Conservation (phyloP, 2,329 filamentous ascomycete species). For the Aureobasidium namibiae region DNA sequence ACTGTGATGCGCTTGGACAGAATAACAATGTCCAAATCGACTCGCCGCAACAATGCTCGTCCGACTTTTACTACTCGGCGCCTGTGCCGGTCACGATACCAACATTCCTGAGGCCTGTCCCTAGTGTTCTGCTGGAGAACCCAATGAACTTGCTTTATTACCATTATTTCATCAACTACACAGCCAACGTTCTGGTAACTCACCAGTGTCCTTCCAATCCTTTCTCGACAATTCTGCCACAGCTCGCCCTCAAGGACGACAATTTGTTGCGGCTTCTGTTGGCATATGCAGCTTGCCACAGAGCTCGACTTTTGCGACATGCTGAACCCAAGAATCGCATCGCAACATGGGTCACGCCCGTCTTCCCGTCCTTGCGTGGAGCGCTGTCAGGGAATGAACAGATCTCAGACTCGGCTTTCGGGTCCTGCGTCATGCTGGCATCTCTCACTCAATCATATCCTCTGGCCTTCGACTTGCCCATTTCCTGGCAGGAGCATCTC, state of each 20-base stretch:
- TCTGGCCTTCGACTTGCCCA: constrained; percentile 66
- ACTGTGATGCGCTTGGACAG: constrained; percentile 2
- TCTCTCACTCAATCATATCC: constrained; percentile 79
- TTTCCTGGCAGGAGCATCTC: constrained; percentile 74
- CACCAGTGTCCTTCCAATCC: constrained; percentile 55
- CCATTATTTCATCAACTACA: constrained; percentile 71
- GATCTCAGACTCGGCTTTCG: constrained; percentile 64
- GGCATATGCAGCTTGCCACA: constrained; percentile 74
- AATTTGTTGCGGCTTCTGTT: constrained; percentile 70
- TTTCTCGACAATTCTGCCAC: constrained; percentile 53
- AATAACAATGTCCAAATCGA: background rate
- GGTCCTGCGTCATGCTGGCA: constrained; percentile 75
- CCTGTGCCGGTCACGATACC: constrained; percentile 58
- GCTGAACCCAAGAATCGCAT: constrained; percentile 69
- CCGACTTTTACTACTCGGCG: constrained; percentile 55
- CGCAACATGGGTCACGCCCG: constrained; percentile 69
- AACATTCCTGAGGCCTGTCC: constrained; percentile 48
- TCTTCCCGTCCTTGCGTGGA: constrained; percentile 65
- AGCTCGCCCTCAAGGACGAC: constrained; percentile 60
- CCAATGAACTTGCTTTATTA: constrained; percentile 74
- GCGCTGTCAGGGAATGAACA: constrained; percentile 52
- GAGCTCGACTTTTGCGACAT: constrained; percentile 65
- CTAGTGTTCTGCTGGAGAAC: constrained; percentile 54
- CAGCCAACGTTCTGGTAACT: constrained; percentile 56
- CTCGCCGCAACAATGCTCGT: constrained; percentile 2